Evolutionary conservation across 306 rosid species (phyloP), one percentile per base, ranked within the genome.

Genomic region (Parietaria judaica): DNA sequence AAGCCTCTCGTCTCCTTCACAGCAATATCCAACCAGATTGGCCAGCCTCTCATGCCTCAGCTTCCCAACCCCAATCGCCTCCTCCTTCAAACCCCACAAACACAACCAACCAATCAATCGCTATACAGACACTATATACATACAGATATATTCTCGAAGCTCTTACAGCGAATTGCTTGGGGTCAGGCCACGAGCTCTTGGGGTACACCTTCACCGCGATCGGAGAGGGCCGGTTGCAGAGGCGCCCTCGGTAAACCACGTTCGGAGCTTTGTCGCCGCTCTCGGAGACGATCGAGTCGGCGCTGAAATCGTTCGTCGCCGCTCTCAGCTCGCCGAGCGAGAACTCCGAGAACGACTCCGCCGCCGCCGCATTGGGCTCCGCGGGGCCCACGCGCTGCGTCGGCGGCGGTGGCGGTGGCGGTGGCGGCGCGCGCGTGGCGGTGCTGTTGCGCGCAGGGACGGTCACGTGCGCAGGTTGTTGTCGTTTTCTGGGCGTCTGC

Each of bases 201-300:
- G 88, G 67, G 75, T 88, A 94, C 90, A 86, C 88, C 86, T 94
- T 94, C 17, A 94, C 97, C 0, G 99, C 99, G 81, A 92, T 88
- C 94, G 86, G 88, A 1, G 84, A 78, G 36, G 80, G 81, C 70
- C 80, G 80, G 59, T 81, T 83, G 63, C 72, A 85, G 14, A 92
- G 86, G 17, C 83, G 80, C 4, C 99, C 99, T 54, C 84, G 86
- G 67, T 94, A 94, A 14, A 94, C 99, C 5, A 88, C 59, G 78
- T 94, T 94, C 2, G 87, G 89, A 2, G 97, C 97, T 36, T 86
- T 94, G 57, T 86, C 97, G 1, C 99, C 97, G 31, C 95, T 88
- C 83, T 88, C 99, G 0, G 99, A 94, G 39, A 94, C 95, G 47
- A 94, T 88, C 62, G 60, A 74, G 36, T 86, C 90, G 0, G 96